Percentiles rank a stretch among this genome's conserved stretches.
Evolutionary conservation across 2,329 filamentous ascomycete species (phyloP).

Genomic region (Pseudogymnoascus sp.): DNA sequence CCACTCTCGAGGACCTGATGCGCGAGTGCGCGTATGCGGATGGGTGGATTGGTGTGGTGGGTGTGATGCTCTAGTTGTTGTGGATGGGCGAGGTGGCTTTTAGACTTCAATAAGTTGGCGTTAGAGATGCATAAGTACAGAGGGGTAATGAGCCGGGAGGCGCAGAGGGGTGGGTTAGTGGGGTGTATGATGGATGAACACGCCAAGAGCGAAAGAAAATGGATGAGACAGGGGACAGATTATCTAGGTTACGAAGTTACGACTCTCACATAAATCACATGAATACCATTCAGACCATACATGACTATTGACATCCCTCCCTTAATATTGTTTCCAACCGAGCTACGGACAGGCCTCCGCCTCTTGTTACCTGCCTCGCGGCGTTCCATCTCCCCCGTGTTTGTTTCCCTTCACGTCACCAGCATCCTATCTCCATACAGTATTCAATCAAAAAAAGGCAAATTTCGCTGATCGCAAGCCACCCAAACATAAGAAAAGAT

Average conservation of each 20-base stretch:
- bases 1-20: conserved; percentile 75
- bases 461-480: neutral
- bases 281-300: neutral
- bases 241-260: neutral
- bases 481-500: neutral
- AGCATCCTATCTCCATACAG: neutral
- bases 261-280: neutral
- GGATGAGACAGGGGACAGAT: neutral
- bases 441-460: neutral
- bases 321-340: neutral
- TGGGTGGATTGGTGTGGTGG: conserved; percentile 79
- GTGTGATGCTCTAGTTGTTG: conserved; percentile 51
- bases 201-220: neutral
- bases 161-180: neutral
- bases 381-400: neutral
- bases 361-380: neutral
- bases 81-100: neutral
- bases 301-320: neutral
- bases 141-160: neutral
- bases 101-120: neutral
- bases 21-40: conserved; percentile 79
- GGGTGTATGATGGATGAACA: neutral
- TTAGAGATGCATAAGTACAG: neutral
- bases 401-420: neutral
- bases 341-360: neutral